Base-by-base conservation (phyloP, 1,139 yeast genomes). In the Pichia sp. region DNA sequence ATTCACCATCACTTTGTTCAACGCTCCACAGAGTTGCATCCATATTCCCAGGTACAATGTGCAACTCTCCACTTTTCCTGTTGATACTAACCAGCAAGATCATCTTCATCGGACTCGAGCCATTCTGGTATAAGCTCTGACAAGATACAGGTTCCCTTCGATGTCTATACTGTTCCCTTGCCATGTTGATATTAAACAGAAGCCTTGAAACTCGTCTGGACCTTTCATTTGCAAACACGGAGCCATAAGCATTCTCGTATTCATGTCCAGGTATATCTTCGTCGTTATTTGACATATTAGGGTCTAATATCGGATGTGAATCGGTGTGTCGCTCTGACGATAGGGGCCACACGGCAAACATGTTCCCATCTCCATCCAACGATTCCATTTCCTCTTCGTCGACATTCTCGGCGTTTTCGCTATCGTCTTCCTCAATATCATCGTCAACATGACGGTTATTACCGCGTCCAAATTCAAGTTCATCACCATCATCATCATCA, bases 11-110 rank as follows among this genome's bases (percentile, higher is more conserved):
- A 31, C 49, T 51, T 32, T 53, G 56, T 32, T 52, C 56, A 12
- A 49, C 40, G 33, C 58, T 52, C 59, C 59, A 55, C 32, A 52
- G 46, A 34, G 53, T 52, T 21, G 42, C 40, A 40, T 55, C 60
- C 34, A 55, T 33, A 32, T 58, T 57, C 6, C 58, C 59, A 12
- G 60, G 55, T 19, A 49, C 40, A 37, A 55, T 35, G 35, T 42
- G 48, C n/a, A 58, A 37, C 24, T 56, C 60, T 5, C 62, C 62
- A 2, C 58, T 54, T 6, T 43, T 32, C 32, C 62, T 45, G 37
- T 56, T 51, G 27, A 58, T 48, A 3, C 53, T 44, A 3, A 45
- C 46, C 30, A 53, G 42, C 15, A 57, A 20, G 17, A 44, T 41
- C 35, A 55, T 34, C 14, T 43, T 53, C 30, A 51, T 29, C n/a